phyloP scores from a whole-genome alignment of 208 protist species.

The Trypanosoma lewisi region DNA sequence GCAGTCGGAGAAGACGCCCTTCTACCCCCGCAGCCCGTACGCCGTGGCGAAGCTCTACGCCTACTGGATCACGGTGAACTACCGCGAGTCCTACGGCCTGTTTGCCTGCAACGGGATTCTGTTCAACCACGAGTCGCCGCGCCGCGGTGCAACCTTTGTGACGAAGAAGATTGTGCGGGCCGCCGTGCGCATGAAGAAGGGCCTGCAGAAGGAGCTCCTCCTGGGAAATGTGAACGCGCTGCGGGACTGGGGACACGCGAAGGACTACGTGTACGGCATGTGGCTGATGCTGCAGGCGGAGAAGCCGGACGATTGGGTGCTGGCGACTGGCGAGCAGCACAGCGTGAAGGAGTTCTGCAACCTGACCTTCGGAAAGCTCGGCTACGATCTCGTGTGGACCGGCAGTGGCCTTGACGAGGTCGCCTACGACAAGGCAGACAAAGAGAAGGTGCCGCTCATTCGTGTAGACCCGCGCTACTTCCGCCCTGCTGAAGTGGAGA shows the following conservation, averaged over 20 bases:
- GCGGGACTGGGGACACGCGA: slow-evolving; percentile 95
- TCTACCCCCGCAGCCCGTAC: slow-evolving; percentile 95
- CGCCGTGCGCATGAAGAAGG: slow-evolving; percentile 88
- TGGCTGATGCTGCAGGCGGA: slow-evolving; percentile 95
- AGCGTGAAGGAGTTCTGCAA: slow-evolving; percentile 90
- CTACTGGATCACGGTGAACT: slow-evolving; percentile 95
- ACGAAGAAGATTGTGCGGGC: slow-evolving; percentile 95
- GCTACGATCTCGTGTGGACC: slow-evolving; percentile 69
- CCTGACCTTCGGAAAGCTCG: slow-evolving; percentile 58
- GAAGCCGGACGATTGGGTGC: slow-evolving; percentile 88
- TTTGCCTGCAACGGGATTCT: slow-evolving; percentile 95
- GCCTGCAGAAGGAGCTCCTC: slow-evolving; percentile 64
- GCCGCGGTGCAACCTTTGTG: slow-evolving; percentile 93
- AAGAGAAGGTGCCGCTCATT: slow-evolving; percentile 35
- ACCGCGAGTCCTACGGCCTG: slow-evolving; percentile 94
- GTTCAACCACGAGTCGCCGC: slow-evolving; percentile 96
- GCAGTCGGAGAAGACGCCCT: slow-evolving; percentile 94
- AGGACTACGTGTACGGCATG: slow-evolving; percentile 94
- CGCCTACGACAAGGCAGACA: slow-evolving; percentile 47
- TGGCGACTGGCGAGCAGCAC: slow-evolving; percentile 92
- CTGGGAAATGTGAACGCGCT: slow-evolving; percentile 93
- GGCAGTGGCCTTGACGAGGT: slow-evolving; percentile 87
- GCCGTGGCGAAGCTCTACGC: slow-evolving; percentile 94
- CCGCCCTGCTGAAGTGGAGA: slow-evolving; percentile 95
- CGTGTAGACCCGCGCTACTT: slow-evolving; percentile 86